A percentile compares a stretch with the other conserved stretches of the same genome.
Evolutionary conservation across 2,329 filamentous ascomycete species (phyloP).

Genomic region (Helotiales sp.): DNA sequence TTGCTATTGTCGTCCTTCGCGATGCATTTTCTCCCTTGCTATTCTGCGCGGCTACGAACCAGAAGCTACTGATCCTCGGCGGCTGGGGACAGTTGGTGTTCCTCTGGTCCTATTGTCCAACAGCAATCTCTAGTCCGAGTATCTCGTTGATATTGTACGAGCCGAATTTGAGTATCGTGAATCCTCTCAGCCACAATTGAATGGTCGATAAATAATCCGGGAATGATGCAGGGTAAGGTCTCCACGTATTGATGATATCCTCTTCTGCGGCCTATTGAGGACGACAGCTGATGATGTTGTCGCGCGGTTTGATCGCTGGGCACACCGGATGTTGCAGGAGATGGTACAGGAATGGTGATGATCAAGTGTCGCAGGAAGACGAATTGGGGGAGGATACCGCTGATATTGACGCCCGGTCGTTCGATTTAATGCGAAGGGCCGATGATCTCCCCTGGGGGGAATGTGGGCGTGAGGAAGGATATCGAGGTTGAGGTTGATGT

Average conservation of each 20-base stretch:
- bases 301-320: slow-evolving; percentile 30
- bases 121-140: not conserved
- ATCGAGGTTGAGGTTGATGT: not conserved
- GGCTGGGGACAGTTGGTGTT: not conserved
- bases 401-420: slow-evolving; percentile 11
- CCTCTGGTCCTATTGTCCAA: slow-evolving; percentile 12
- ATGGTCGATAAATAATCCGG: not conserved
- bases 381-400: slow-evolving; percentile 15
- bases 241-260: not conserved
- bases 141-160: not conserved
- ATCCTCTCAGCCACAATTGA: slow-evolving; percentile 8
- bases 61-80: not conserved
- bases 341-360: slow-evolving; percentile 1
- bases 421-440: slow-evolving; percentile 2
- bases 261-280: slow-evolving; percentile 10
- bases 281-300: slow-evolving; percentile 14
- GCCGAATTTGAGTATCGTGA: not conserved
- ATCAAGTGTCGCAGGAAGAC: slow-evolving; percentile 25
- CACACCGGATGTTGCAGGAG: slow-evolving; percentile 1
- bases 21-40: slow-evolving; percentile 19
- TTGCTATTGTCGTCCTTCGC: slow-evolving; percentile 26
- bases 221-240: not conserved
- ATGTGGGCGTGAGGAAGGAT: not conserved
- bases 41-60: not conserved
- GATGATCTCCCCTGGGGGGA: not conserved